These are phyloP conservation scores for Chrysopogon serrulatus DNA, from an alignment of 176 grass and related monocot species.

Conservation along the genomic window DNA sequence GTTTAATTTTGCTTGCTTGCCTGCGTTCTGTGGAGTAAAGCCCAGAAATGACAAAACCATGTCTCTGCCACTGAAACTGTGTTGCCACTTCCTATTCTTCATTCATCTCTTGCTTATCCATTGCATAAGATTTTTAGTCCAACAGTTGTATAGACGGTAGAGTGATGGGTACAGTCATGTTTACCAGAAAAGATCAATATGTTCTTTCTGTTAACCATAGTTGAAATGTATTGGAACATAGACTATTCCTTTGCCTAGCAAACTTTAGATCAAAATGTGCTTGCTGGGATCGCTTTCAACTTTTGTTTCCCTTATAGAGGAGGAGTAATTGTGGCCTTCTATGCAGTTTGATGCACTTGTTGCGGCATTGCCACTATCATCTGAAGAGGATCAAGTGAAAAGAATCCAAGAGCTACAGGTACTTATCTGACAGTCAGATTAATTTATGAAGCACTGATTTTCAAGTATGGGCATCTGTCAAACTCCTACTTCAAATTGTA, in stretches of 20 bases:
- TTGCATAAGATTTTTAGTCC: neutral
- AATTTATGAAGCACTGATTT: neutral
- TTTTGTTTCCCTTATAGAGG: neutral
- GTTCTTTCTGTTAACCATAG: neutral
- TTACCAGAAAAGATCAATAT: neutral
- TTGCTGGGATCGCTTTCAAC: neutral
- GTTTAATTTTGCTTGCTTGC: neutral
- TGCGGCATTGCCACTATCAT: slow-evolving; percentile 70
- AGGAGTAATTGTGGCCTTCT: neutral
- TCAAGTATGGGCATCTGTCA: neutral
- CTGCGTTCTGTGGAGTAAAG: neutral
- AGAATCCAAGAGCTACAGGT: slow-evolving; percentile 85
- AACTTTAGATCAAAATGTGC: neutral
- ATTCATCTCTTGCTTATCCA: neutral
- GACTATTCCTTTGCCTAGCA: neutral
- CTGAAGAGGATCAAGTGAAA: slow-evolving; percentile 81
- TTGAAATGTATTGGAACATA: neutral
- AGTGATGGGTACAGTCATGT: neutral
- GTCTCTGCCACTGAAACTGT: neutral
- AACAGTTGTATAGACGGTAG: neutral
- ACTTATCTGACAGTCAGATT: neutral
- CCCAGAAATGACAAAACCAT: neutral
- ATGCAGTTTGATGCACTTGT: slow-evolving; percentile 90
- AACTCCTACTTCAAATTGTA: neutral
- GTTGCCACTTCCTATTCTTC: neutral